Evolutionary conservation across 192 early-diverging fungal genomes (phyloP).

Genomic region (Backusella mclennaniae): DNA sequence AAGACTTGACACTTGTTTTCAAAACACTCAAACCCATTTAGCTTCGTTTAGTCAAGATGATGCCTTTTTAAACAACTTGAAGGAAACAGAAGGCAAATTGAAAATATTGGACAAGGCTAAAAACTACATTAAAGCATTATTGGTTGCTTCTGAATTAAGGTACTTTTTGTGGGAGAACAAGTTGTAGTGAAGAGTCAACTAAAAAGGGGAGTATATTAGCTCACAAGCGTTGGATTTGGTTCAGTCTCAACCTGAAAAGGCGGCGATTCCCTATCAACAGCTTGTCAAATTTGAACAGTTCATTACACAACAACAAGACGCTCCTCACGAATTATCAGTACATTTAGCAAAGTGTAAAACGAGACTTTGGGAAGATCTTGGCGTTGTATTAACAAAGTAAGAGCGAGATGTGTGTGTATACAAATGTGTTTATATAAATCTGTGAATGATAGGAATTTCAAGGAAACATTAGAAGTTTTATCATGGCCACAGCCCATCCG

Average conservation of each 20-base stretch:
- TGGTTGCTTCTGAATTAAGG: conserved; percentile 44
- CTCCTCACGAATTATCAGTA: conserved; percentile 25
- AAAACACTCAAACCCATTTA: neutral
- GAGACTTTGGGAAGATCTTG: conserved; percentile 46
- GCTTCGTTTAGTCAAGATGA: neutral
- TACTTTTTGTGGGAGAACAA: neutral
- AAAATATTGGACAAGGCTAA: neutral
- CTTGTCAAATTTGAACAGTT: conserved; percentile 36
- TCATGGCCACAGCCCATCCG: conserved; percentile 18
- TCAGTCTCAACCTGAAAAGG: conserved; percentile 34
- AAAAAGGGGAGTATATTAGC: conserved; percentile 9
- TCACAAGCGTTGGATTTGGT: conserved; percentile 36
- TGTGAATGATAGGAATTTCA: conserved; percentile 14
- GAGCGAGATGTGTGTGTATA: neutral
- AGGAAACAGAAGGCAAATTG: conserved; percentile 7
- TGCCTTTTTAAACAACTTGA: neutral
- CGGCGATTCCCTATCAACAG: conserved; percentile 41
- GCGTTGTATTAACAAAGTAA: conserved; percentile 44
- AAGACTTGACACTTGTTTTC: neutral
- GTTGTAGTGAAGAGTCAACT: too few species aligned
- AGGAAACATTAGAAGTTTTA: conserved; percentile 6
- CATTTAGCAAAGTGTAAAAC: conserved; percentile 35
- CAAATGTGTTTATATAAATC: neutral
- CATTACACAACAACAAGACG: conserved; percentile 15
- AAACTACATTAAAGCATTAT: conserved; percentile 41